A percentile compares a stretch with the other conserved stretches of the same genome.
phyloP scores from a whole-genome alignment of 768 basidiomycete species.

The Stropharia rugosoannulata region DNA sequence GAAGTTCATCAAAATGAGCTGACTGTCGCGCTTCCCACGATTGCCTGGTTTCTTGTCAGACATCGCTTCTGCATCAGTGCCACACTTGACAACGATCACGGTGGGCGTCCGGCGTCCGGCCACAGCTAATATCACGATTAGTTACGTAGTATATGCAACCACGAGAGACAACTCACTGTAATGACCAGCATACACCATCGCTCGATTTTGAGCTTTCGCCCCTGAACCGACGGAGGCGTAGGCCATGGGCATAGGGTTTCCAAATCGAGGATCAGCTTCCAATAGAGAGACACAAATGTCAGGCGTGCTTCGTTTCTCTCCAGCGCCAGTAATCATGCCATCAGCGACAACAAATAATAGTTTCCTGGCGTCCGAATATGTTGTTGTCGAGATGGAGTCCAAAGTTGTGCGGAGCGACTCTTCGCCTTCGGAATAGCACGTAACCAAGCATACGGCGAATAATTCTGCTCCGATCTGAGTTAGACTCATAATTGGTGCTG shows the following conservation, averaged over 20 bases:
- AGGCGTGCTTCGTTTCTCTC: slow-evolving; percentile 94
- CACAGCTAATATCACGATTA: slow-evolving; percentile 45
- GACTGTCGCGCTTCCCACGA: slow-evolving; percentile 97
- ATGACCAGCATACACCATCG: slow-evolving; percentile 99
- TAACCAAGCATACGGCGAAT: slow-evolving; percentile 93
- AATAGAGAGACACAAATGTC: slow-evolving; percentile 92
- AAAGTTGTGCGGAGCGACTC: slow-evolving; percentile 89
- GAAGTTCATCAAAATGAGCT: slow-evolving; percentile 99
- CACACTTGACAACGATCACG: slow-evolving; percentile 94
- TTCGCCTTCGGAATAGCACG: slow-evolving; percentile 97
- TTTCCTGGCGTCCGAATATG: slow-evolving; percentile 91
- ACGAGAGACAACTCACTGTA: slow-evolving; percentile 67
- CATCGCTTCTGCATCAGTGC: slow-evolving; percentile 79
- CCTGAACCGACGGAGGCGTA: slow-evolving; percentile 92
- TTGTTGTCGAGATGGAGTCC: slow-evolving; percentile 89
- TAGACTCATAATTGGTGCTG: slow-evolving; percentile 74
- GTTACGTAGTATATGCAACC: slow-evolving; percentile 2
- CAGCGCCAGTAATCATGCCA: slow-evolving; percentile 98
- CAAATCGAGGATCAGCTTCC: slow-evolving; percentile 93
- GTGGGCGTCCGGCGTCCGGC: slow-evolving; percentile 92
- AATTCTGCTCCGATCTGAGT: slow-evolving; percentile 93
- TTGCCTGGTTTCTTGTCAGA: slow-evolving; percentile 95
- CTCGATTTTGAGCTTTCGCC: slow-evolving; percentile 86
- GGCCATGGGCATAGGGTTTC: slow-evolving; percentile 93
- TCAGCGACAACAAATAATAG: slow-evolving; percentile 94